A percentile compares a stretch with the other conserved stretches of the same genome.
Conservation (phyloP, 2,329 filamentous ascomycete genomes). For the Stemphylium vesicarium region DNA sequence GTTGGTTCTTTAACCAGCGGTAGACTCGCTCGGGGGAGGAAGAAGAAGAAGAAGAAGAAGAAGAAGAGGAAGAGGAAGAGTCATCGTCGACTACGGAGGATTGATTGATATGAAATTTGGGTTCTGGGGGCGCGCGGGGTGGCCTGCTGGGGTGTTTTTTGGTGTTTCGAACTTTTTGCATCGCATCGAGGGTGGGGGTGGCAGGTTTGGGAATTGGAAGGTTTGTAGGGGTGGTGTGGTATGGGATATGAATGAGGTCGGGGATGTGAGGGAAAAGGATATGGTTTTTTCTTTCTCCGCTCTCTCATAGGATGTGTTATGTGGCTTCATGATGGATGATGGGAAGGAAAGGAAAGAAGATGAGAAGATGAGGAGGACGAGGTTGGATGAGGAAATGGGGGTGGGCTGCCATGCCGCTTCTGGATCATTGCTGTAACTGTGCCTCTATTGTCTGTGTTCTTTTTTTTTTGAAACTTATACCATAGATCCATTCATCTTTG, state of each 20-base stretch:
- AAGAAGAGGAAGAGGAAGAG: background rate
- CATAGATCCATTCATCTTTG: background rate
- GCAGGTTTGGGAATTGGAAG: background rate
- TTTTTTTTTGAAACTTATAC: background rate
- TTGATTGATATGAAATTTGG: background rate
- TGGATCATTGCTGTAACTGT: too few relatives aligned
- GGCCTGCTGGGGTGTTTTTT: background rate
- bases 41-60: background rate
- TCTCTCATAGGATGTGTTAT: background rate
- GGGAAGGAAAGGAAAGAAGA: background rate
- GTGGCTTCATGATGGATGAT: background rate
- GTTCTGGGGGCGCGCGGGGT: background rate
- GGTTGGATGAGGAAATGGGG: too few relatives aligned
- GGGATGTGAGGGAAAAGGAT: background rate
- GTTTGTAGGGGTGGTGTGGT: too few relatives aligned
- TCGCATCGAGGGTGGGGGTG: background rate
- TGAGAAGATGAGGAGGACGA: too few relatives aligned
- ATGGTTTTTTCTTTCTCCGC: background rate
- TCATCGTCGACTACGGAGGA: background rate
- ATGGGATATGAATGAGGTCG: background rate
- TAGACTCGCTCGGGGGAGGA: background rate
- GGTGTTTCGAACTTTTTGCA: background rate
- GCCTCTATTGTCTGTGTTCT: background rate
- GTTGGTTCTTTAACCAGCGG: conserved; percentile 71
- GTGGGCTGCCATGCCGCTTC: too few relatives aligned